phyloP scores from a whole-genome alignment of 2,329 filamentous ascomycete species.

The Didymella exigua region DNA sequence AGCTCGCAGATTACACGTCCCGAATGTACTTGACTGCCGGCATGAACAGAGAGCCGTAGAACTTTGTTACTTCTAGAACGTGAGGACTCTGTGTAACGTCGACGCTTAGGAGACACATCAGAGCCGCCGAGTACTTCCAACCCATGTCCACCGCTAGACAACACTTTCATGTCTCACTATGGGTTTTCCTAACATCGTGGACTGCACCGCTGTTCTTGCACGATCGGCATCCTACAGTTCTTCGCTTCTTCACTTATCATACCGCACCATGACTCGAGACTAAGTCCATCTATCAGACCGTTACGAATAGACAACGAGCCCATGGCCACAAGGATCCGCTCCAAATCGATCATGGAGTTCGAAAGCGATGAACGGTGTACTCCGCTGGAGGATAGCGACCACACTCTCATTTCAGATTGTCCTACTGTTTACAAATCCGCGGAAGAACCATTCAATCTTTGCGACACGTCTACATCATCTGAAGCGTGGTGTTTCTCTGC shows the following conservation, averaged over 20 bases:
- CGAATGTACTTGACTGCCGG: conserved; percentile 4
- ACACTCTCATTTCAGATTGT: neutral
- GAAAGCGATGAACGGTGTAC: neutral
- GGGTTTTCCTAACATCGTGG: neutral
- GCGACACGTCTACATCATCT: neutral
- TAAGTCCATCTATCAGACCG: neutral
- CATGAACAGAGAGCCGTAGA: neutral
- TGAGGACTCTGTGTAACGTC: neutral
- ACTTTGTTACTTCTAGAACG: neutral
- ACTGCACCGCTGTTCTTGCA: neutral
- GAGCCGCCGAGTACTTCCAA: neutral
- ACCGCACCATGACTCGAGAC: neutral
- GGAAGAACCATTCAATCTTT: neutral
- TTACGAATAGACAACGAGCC: neutral
- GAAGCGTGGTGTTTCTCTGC: neutral
- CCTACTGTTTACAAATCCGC: neutral
- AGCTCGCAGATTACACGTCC: conserved; percentile 5
- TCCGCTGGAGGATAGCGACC: neutral
- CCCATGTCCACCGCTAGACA: neutral
- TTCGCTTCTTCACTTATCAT: neutral
- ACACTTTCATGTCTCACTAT: neutral
- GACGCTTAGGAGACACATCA: neutral
- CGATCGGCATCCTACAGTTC: neutral
- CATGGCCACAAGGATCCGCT: neutral
- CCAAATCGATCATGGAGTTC: neutral